Conservation (phyloP, 495 filamentous ascomycete genomes). For the Talaromyces nanjingensis region DNA sequence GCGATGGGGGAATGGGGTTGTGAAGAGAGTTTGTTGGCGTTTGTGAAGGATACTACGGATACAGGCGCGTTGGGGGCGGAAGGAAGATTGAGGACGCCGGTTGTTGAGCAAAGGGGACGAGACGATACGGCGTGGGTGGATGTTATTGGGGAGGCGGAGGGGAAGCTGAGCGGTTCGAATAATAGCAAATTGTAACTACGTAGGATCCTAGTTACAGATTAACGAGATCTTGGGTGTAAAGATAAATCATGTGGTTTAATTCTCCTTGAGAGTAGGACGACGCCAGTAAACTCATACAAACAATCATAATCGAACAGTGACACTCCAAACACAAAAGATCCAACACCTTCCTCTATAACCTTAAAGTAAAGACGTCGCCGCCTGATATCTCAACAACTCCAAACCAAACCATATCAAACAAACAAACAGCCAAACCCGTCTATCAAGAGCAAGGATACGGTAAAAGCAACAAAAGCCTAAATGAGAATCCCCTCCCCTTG, state of each 20-base stretch:
- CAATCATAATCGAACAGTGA: background rate
- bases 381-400: background rate
- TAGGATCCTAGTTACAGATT: too few relatives aligned
- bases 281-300: background rate
- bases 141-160: slow-evolving; percentile 22
- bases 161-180: slow-evolving; percentile 9
- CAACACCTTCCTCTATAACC: background rate
- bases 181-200: background rate
- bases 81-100: slow-evolving; percentile 4
- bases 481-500: slow-evolving; percentile 43
- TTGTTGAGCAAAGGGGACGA: slow-evolving; percentile 12
- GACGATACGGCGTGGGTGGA: slow-evolving; percentile 29
- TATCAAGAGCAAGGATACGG: background rate
- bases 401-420: background rate
- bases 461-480: slow-evolving; percentile 10
- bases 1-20: slow-evolving; percentile 83
- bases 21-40: slow-evolving; percentile 72
- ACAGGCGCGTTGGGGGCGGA: slow-evolving; percentile 7
- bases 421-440: background rate
- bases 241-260: too few relatives aligned
- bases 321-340: background rate
- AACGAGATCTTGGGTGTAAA: too few relatives aligned
- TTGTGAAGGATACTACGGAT: slow-evolving; percentile 51
- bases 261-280: background rate
- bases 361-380: background rate